Evolutionary conservation across 106 monocot species (phyloP).

Genomic region (Narthecium ossifragum): DNA sequence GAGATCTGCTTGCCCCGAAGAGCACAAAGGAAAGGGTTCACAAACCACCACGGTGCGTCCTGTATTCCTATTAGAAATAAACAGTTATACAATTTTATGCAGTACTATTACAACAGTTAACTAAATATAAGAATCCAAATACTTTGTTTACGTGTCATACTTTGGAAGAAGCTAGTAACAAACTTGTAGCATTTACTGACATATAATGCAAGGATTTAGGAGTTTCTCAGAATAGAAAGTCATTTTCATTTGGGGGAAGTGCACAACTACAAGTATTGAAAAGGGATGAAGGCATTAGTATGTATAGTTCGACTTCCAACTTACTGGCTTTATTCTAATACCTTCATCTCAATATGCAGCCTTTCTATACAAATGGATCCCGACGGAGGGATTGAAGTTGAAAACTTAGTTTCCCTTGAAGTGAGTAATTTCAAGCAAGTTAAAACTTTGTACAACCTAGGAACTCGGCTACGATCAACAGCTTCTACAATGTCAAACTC

Average conservation of each 20-base stretch:
- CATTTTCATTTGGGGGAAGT: background rate
- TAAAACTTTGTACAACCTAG: conserved; percentile 42
- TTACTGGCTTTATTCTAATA: too few species aligned
- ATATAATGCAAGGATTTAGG: too few species aligned
- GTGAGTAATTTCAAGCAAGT: conserved; percentile 46
- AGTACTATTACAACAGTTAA: too few species aligned
- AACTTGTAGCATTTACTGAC: too few species aligned
- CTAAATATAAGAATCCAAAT: background rate
- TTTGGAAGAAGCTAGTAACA: too few species aligned
- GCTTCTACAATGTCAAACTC: conserved; percentile 58
- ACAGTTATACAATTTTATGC: too few species aligned
- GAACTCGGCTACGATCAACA: conserved; percentile 50
- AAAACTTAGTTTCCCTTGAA: conserved; percentile 33
- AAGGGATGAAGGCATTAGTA: too few species aligned
- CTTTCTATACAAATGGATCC: conserved; percentile 40
- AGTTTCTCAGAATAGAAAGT: too few species aligned
- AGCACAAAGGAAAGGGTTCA: conserved; percentile 18
- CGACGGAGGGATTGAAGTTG: conserved; percentile 55
- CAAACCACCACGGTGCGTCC: conserved; percentile 28
- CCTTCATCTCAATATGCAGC: conserved; percentile 21
- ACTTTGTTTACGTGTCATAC: too few species aligned
- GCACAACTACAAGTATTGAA: too few species aligned
- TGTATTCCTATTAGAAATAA: too few species aligned
- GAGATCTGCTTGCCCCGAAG: conserved; percentile 54
- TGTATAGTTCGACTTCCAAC: too few species aligned